Conservation (phyloP, 345 rosid genomes). For the Clausena lansium region DNA sequence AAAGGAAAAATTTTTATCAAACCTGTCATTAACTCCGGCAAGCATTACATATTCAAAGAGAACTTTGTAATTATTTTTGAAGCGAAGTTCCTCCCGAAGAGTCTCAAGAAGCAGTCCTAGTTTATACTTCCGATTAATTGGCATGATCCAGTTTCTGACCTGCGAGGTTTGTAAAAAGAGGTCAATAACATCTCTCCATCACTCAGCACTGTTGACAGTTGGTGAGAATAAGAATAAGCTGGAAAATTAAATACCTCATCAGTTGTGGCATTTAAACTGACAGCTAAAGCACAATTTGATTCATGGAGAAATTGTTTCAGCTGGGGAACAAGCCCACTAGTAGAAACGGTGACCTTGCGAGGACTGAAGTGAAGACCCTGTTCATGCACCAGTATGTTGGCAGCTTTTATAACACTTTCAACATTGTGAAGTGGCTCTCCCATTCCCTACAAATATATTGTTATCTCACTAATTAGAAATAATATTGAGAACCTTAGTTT, state of each 20-base stretch:
- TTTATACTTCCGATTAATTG: conserved; percentile 80
- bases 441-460: conserved; percentile 69
- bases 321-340: conserved; percentile 95
- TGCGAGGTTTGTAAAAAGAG: conserved; percentile 29
- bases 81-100: conserved; percentile 65
- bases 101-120: conserved; percentile 74
- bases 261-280: conserved; percentile 93
- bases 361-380: conserved; percentile 96
- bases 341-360: conserved; percentile 88
- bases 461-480: background rate
- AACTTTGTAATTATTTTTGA: conserved; percentile 72
- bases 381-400: conserved; percentile 78
- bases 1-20: conserved; percentile 9
- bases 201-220: background rate
- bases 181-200: conserved; percentile 3
- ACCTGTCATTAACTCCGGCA: conserved; percentile 91
- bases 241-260: conserved; percentile 65
- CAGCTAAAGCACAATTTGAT: conserved; percentile 83
- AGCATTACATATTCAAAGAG: conserved; percentile 91
- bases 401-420: conserved; percentile 78
- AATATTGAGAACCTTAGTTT: background rate
- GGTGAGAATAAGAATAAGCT: background rate
- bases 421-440: conserved; percentile 94
- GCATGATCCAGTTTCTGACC: conserved; percentile 97
- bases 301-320: conserved; percentile 75